Conservation (phyloP, 257 asterid genomes). For the Przewalskia tangutica region DNA sequence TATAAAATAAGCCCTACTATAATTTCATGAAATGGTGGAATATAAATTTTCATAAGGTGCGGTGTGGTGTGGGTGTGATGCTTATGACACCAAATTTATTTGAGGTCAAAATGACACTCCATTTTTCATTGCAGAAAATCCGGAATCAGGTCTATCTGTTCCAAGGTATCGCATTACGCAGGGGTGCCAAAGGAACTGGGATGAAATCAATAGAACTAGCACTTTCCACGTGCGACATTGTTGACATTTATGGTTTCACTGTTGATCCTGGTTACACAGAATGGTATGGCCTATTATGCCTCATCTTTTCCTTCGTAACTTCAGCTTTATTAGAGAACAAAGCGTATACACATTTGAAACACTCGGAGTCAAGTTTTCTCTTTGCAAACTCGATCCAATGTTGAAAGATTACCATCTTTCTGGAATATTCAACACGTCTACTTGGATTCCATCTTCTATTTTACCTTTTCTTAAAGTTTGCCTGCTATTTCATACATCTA, state of each 20-base stretch:
- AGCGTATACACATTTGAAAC: background rate
- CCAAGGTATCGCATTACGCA: constrained; percentile 95
- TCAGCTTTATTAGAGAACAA: background rate
- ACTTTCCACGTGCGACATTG: constrained; percentile 94
- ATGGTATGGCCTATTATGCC: constrained; percentile 43
- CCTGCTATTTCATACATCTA: background rate
- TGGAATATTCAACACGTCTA: constrained; percentile 2
- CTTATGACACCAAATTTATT: background rate
- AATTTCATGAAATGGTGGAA: background rate
- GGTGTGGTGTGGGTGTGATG: background rate
- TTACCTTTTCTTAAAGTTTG: background rate
- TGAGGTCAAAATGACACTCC: background rate
- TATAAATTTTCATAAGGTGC: background rate
- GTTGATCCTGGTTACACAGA: constrained; percentile 99
- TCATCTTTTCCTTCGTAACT: background rate
- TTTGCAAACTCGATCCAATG: background rate
- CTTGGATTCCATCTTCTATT: background rate
- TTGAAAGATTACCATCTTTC: background rate
- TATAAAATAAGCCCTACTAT: background rate
- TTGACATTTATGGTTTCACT: constrained; percentile 94
- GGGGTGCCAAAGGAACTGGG: constrained; percentile 99
- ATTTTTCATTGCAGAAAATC: constrained; percentile 44
- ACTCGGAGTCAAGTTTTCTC: background rate
- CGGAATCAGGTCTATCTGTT: constrained; percentile 93
- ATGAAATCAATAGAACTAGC: constrained; percentile 98